Evolutionary conservation across 345 rosid genomes (phyloP).

Genomic region (Hibiscus syriacus): DNA sequence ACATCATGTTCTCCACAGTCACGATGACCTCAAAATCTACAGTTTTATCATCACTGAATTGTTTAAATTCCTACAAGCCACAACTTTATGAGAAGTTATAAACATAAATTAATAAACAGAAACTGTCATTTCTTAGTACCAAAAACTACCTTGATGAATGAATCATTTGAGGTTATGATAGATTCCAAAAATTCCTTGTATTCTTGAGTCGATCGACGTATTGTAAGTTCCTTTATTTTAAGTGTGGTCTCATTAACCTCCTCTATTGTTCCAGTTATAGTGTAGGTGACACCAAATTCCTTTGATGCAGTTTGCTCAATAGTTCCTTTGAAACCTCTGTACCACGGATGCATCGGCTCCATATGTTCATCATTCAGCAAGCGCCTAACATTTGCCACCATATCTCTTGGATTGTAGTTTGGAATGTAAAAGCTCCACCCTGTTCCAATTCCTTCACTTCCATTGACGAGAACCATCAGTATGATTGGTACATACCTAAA

Average conservation of each 20-base stretch:
- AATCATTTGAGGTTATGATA: constrained; percentile 29
- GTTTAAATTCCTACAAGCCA: constrained; percentile 40
- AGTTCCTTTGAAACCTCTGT: constrained; percentile 73
- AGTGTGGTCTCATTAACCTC: constrained; percentile 64
- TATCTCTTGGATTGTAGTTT: constrained; percentile 86
- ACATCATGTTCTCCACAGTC: constrained; percentile 53
- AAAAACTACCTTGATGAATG: constrained; percentile 47
- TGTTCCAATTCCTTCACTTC: constrained; percentile 97
- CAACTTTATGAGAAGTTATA: constrained; percentile 12
- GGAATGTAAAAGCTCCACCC: constrained; percentile 97
- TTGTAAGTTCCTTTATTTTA: constrained; percentile 67
- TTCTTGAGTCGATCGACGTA: constrained; percentile 88
- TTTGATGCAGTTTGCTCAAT: constrained; percentile 64
- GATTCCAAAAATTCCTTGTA: constrained; percentile 57
- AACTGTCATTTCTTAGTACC: neutral
- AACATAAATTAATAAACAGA: neutral
- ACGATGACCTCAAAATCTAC: constrained; percentile 43
- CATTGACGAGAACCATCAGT: constrained; percentile 86
- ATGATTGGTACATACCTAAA: constrained; percentile 89
- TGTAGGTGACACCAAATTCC: constrained; percentile 63
- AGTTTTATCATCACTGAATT: constrained; percentile 33
- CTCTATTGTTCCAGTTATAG: constrained; percentile 53
- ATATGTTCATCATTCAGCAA: constrained; percentile 62
- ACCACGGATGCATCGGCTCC: constrained; percentile 99
- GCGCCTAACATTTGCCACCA: constrained; percentile 61